phyloP scores from a whole-genome alignment of 371 early-diverging fungal genomes.

The Mucor racemosus region DNA sequence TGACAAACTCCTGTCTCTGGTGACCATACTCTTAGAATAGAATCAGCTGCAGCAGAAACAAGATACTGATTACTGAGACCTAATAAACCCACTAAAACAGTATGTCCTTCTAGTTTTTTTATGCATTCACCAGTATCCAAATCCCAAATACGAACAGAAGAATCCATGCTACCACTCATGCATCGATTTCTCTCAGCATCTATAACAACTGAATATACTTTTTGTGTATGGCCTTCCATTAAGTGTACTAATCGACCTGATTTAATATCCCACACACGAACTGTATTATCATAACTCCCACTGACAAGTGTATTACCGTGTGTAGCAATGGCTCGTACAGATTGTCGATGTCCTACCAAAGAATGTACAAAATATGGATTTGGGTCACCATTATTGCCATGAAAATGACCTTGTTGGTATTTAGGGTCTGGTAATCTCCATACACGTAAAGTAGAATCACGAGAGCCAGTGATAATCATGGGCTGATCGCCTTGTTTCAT shows the following conservation, averaged over 20 bases:
- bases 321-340: constrained; percentile 93
- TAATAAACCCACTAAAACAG: constrained; percentile 91
- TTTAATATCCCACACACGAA: constrained; percentile 91
- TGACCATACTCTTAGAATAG: constrained; percentile 94
- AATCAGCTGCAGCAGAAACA: constrained; percentile 97
- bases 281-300: constrained; percentile 94
- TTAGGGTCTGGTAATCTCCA: constrained; percentile 86
- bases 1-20: constrained; percentile 74
- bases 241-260: constrained; percentile 71
- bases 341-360: constrained; percentile 84
- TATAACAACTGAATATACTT: constrained; percentile 90
- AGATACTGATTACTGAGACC: constrained; percentile 81
- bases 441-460: constrained; percentile 94
- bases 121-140: constrained; percentile 77
- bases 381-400: constrained; percentile 32
- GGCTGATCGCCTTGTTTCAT: constrained; percentile 53
- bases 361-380: constrained; percentile 71
- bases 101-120: constrained; percentile 77
- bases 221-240: constrained; percentile 88
- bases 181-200: constrained; percentile 75
- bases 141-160: constrained; percentile 93
- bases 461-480: constrained; percentile 94
- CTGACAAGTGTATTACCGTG: constrained; percentile 82
- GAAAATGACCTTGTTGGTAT: constrained; percentile 7
- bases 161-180: constrained; percentile 95